These are phyloP conservation scores for Neurospora sp. DNA, from an alignment of 495 filamentous ascomycete species.

Conservation along the genomic window DNA sequence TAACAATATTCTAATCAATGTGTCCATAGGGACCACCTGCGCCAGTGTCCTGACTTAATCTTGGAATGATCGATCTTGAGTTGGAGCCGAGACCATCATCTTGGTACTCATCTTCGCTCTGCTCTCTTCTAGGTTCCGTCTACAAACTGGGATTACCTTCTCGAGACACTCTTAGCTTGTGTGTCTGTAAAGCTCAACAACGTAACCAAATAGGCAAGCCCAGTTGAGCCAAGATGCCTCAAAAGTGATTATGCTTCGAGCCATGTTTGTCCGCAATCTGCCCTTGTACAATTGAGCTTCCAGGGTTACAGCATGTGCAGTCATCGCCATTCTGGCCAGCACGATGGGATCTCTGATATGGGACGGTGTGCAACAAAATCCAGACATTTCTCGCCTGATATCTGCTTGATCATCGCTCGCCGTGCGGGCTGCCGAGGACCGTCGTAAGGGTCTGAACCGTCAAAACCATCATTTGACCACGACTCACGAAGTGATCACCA, in stretches of 20 bases:
- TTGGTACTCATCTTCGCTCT: too few species aligned
- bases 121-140: too few species aligned
- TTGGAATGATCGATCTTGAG: too few species aligned
- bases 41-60: too few species aligned
- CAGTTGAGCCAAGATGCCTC: not conserved
- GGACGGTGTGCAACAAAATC: not conserved
- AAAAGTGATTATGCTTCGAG: not conserved
- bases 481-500: not conserved
- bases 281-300: not conserved
- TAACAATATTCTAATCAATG: too few species aligned
- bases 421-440: not conserved
- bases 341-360: not conserved
- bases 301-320: not conserved
- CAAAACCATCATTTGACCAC: not conserved
- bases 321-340: not conserved
- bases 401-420: not conserved
- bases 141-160: not conserved
- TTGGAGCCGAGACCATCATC: too few species aligned
- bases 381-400: not conserved
- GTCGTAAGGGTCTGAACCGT: not conserved
- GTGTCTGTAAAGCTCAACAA: not conserved
- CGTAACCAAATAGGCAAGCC: not conserved
- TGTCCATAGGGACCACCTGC: too few species aligned
- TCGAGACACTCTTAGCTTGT: not conserved
- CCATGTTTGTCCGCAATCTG: not conserved